Evolutionary conservation across 164 flowering plant genomes (phyloP), one percentile per base, ranked within the genome.

Genomic region (Vitis amurensis): DNA sequence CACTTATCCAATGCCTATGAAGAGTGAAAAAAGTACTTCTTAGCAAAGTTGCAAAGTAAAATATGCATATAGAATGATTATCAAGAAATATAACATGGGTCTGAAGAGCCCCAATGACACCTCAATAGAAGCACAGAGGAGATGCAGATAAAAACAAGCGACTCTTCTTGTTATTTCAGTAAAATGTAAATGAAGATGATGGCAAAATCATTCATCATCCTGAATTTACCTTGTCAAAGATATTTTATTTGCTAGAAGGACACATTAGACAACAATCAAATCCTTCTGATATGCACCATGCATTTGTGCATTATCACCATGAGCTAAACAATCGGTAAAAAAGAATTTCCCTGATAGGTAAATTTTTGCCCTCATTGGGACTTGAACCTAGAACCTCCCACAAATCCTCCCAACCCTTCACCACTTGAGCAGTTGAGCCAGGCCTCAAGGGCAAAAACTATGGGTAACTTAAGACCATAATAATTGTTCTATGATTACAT

Each of bases 1-100:
- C 99, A 96, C 68, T 78, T 91, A 78, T 89, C 97, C 79, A 96
- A 68, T 62, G 93, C 99, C 99, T 96, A 67, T 5, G 23, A 65
- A 58, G 53, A 12, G 49, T 47, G 66, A 19, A 77, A 68, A 44
- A 68, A 37, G 50, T n/a, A 0, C 11, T n/a, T 8, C 19, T 29
- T 5, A 59, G 23, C 16, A 23, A 55, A 44, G 47, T 52, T 19
- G 47, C 61, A 55, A 19, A 50, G 27, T 2, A 51, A 15, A 9
- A 29, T 9, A 13, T 31, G 59, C 7, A 60, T 27, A 27, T 37
- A 37, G 44, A 37, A 37, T 37, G 44, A 37, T 37, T 37, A 37
- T 37, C 44, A 37, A 6, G 44, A 37, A 37, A 37, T 37, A 37
- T 3, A 37, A 37, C 44, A 37, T 37, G 44, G 44, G 44, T 37